A percentile compares a stretch with the other conserved stretches of the same genome.
Evolutionary conservation across 192 early-diverging fungal species (phyloP).

Genomic region (Cetraspora pellucida): DNA sequence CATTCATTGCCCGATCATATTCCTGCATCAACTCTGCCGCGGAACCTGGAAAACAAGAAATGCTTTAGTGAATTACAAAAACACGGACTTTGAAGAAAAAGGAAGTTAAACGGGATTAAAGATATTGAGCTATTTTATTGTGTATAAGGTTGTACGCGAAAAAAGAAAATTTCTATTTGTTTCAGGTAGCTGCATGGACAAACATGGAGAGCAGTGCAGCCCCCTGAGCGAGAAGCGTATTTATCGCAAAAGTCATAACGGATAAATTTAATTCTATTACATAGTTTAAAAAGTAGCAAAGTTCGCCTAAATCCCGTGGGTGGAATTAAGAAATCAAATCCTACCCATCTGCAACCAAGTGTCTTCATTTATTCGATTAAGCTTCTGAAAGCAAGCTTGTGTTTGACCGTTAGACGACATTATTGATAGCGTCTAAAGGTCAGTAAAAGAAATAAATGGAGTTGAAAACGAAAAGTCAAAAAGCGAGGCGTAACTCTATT

Average conservation of each 20-base stretch:
- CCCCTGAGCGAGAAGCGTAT: too few species aligned
- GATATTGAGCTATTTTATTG: too few species aligned
- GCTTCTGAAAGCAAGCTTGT: constrained; percentile 44
- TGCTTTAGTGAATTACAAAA: neutral
- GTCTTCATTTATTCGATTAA: constrained; percentile 60
- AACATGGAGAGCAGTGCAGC: too few species aligned
- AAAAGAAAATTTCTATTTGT: neutral
- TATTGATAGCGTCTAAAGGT: neutral
- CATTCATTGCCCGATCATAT: constrained; percentile 78
- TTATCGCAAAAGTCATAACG: too few species aligned
- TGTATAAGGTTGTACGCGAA: too few species aligned
- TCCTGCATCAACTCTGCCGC: constrained; percentile 61
- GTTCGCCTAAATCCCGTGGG: neutral
- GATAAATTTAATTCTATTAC: too few species aligned
- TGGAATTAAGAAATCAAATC: constrained; percentile 4
- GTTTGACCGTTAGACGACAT: constrained; percentile 29
- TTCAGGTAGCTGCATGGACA: too few species aligned
- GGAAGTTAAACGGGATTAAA: neutral
- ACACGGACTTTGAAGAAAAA: neutral
- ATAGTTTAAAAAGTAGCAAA: too few species aligned
- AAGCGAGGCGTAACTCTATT: neutral
- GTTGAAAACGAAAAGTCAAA: neutral
- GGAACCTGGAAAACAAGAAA: neutral
- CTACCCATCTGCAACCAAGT: constrained; percentile 65
- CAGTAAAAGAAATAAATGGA: neutral